Base-by-base conservation (phyloP, 129 eudicot species). In the Cynara cardunculus region DNA sequence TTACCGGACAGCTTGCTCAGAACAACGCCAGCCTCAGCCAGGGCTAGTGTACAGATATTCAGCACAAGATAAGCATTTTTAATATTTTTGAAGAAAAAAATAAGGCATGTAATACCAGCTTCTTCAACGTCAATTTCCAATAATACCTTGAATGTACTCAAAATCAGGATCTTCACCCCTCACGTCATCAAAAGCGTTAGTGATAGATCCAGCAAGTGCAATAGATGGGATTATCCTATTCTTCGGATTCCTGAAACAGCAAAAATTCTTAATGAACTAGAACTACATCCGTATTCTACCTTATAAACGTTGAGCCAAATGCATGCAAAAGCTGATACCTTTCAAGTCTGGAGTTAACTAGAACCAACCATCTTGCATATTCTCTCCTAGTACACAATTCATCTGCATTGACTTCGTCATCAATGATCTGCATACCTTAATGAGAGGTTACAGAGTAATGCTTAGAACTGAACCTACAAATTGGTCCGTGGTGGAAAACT, bases 371-470 rank as follows among this genome's bases (percentile, higher is more conserved):
- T 84, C 99, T 85, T 81, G 97, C 95, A 65, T 92, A 95, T 85
- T 95, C 97, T 87, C 99, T 87, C 81, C 97, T 87, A 11, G 92
- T 86, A 83, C 99, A 95, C 67, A 95, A 85, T 49, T 90, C 92
- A 78, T 89, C 90, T 22, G 94, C 92, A 79, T 80, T 86, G 25
- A 88, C 90, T 78, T 86, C 88, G 25, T 95, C 97, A 71, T 95
- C 97, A 82, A 92, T 81, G 37, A 95, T 92, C 99, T 95, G 97
- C 84, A 85, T 76, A 86, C 88, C 92, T 90, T 94, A 90, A 86
- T 72, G 75, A 75, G 32, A 82, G 28, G 68, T 59, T 76, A 82
- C 61, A 86, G 72, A 85, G 69, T 7, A 44, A 81, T 73, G 85
- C 89, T 87, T 80, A 89, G 88, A 89, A 72, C 79, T 72, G 84